Base-by-base conservation (phyloP, 2,329 filamentous ascomycete species). In the Pseudogymnoascus sp. region DNA sequence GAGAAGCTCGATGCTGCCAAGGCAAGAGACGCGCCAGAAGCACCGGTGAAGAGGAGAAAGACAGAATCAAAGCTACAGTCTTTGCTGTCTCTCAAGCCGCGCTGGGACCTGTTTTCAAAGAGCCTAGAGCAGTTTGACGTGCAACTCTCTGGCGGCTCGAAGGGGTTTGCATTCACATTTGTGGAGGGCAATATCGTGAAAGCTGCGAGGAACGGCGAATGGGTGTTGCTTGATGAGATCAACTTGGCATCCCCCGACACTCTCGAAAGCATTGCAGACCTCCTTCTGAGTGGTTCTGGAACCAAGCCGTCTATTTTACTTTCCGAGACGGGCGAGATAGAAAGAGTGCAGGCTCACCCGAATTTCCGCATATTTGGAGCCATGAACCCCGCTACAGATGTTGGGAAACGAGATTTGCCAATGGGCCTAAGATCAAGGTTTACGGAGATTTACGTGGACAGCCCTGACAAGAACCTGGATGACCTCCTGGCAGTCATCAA, bases 301-400 rank as follows among this genome's bases (percentile, higher is more conserved):
- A 85, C 86, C 35, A 80, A 81, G 0, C 93, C 93, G 1, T 97
- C 91, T 0, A 86, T 99, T 53, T 78, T 99, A 4, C 82, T 99
- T 6, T 93, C 93, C 0, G 95, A 99, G 77, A 95, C 92, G 40
- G 95, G 95, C 38, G 92, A 95, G 69, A 91, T 96, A 47, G 91
- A 97, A 74, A 86, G 93, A 67, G 87, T 99, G 37, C 82, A 87
- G 65, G 95, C 93, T 0, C 93, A 99, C 74, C 88, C 91, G 0
- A 87, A 96, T 67, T 99, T 99, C 74, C 87, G 95, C 40, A 90
- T 99, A 13, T 99, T 99, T 72, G 96, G 91, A 61, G 95, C 96
- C 29, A 99, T 99, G 95, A 99, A 99, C 72, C 95, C 95, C 31
- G 95, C 95, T 4, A 99, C 95, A 2, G 95, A 99, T 77, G 87